Base-by-base conservation (phyloP, 306 rosid genomes). In the Inga laurina region DNA sequence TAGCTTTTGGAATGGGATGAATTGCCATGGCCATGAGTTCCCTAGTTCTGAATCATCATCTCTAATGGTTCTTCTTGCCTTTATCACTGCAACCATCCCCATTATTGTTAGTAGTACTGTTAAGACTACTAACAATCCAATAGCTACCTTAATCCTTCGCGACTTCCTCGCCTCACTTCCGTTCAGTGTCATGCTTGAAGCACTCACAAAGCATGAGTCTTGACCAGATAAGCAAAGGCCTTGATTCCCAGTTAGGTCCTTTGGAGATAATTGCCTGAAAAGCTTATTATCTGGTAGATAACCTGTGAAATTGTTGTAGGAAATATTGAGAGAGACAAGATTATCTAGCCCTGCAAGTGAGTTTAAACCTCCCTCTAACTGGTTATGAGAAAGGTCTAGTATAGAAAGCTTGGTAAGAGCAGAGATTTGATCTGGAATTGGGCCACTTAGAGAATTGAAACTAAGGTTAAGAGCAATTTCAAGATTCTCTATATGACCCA, bases 1-100 rank as follows among this genome's bases (percentile, higher is more conserved):
- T n/a, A 96, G 92, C 85, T 94, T 96, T 85, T 96, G 98, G 90
- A 93, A 96, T 46, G 94, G 99, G 79, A 93, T 94, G 82, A 92
- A 91, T 61, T 96, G 94, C 99, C 99, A 96, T 16, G 97, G 86
- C 98, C 94, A 91, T 9, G 94, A 88, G 81, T 90, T 93, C 35
- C 97, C 98, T 82, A 92, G 52, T 57, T 95, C 98, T 2, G 97
- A 93, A 67, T 93, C 97, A 49, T 91, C 93, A 32, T 93, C 92
- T 80, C 83, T 73, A 22, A 90, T 81, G 32, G 84, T 79, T 69
- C 81, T 90, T 74, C 88, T 84, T 10, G 97, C 98, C 88, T 92
- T 90, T 79, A 91, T 76, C 86, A 92, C 92, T n/a, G 97, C 98
- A 57, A 88, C 76, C 34, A 91, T 85, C 78, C 99, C 99, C 96